Conservation (phyloP, 257 asterid species). For the Verbena officinalis region DNA sequence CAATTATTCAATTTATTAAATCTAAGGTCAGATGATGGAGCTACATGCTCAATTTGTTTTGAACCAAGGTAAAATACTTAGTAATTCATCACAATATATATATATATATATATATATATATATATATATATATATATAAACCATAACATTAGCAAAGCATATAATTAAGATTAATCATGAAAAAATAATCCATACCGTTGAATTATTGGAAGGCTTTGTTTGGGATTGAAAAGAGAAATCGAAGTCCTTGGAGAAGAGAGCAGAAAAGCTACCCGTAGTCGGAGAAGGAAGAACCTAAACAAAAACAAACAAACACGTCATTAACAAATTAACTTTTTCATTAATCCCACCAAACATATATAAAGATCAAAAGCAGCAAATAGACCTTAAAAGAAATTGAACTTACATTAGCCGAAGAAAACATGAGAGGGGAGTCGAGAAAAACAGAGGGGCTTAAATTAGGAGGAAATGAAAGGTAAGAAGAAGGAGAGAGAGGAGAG, state of each 20-base stretch:
- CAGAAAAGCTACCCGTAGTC: slow-evolving; percentile 60
- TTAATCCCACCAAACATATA: background rate
- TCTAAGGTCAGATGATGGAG: too few species aligned
- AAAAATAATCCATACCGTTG: slow-evolving; percentile 34
- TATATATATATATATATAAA: too few species aligned
- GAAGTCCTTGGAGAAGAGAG: slow-evolving; percentile 40
- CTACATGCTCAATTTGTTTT: too few species aligned
- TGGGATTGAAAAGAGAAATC: slow-evolving; percentile 65
- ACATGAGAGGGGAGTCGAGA: slow-evolving; percentile 79
- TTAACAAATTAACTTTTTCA: background rate
- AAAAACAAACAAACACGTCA: slow-evolving; percentile 28
- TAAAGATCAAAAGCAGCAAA: background rate
- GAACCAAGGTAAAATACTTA: too few species aligned
- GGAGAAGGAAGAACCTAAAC: slow-evolving; percentile 72
- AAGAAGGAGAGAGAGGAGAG: slow-evolving; percentile 73
- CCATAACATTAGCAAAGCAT: too few species aligned
- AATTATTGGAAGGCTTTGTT: slow-evolving; percentile 36
- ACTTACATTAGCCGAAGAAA: slow-evolving; percentile 67
- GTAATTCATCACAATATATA: too few species aligned
- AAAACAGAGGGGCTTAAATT: slow-evolving; percentile 72
- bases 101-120: too few species aligned
- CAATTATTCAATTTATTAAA: too few species aligned
- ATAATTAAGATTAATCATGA: too few species aligned
- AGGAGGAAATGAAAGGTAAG: slow-evolving; percentile 65
- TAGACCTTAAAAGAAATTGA: background rate